Base-by-base conservation (phyloP, 768 basidiomycete genomes). In the Exsudoporus frostii region DNA sequence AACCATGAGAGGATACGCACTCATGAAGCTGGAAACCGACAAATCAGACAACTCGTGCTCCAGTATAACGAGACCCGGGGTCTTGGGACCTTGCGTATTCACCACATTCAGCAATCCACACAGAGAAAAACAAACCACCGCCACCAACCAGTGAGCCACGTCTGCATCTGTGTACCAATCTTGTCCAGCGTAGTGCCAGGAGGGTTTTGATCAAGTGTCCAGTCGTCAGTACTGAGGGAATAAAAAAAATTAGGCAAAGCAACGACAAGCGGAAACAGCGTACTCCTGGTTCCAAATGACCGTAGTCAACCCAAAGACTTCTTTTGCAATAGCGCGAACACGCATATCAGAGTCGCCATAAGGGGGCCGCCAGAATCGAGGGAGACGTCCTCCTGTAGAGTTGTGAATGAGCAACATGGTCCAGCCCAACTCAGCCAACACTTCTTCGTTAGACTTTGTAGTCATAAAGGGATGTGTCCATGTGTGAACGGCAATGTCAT, bases 211-310 rank as follows among this genome's bases (percentile, higher is more conserved):
- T 73, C 73, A 40, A 91, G 71, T 40, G 78, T 79, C 92, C 92
- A 95, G 68, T 95, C 92, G 24, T 73, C 68, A 14, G 91, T 85
- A 64, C 88, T 90, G 62, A 51, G 51, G 17, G 34, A 20, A 25
- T 11, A 17, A 22, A 19, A 15, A 22, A 33, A 34, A 46, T 52
- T 25, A 50, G 24, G n/a, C 30, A 22, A 38, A 25, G 22, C 20
- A 40, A 51, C 15, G 13, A 40, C 36, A 7, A 34, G 5, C 13
- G 20, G 22, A 57, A 20, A 44, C 2, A 7, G 55, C 81, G 48
- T 71, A 90, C 88, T 95, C 94, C 54, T 85, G 81, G 70, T 96
- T 94, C 95, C 95, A 98, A 59, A 91, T 71, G 50, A 95, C 80
- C n/a, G 90, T 88, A 20, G 78, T 77, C 57, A 98, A 69, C 24